A percentile compares a stretch with the other conserved stretches of the same genome.
These are phyloP conservation scores for Gossypium sturtianum DNA, from an alignment of 345 rosid genomes.

Conservation along the genomic window DNA sequence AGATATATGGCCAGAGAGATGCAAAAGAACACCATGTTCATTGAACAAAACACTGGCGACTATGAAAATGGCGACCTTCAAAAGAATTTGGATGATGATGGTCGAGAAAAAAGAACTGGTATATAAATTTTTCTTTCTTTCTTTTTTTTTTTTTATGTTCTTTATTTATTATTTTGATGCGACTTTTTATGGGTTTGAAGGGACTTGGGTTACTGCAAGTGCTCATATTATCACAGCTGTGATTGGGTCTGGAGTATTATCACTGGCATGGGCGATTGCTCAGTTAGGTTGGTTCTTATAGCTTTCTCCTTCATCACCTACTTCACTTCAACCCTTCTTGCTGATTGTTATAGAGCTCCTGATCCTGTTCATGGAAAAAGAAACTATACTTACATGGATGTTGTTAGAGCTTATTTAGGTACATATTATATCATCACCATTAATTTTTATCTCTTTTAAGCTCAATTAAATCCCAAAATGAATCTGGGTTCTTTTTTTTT, in stretches of 20 bases:
- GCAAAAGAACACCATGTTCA: conserved; percentile 29
- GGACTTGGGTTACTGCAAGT: conserved; percentile 76
- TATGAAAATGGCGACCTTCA: conserved; percentile 20
- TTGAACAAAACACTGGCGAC: conserved; percentile 33
- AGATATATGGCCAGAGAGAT: conserved; percentile 28
- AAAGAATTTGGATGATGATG: conserved; percentile 69
- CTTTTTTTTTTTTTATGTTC: neutral
- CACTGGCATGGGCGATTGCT: conserved; percentile 87
- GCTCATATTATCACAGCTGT: conserved; percentile 92
- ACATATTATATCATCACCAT: neutral
- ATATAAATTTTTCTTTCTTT: neutral
- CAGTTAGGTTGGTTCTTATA: conserved; percentile 78
- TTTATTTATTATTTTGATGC: neutral
- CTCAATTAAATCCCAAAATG: too few species aligned
- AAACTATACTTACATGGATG: conserved; percentile 91
- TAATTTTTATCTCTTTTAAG: too few species aligned
- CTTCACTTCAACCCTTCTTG: conserved; percentile 73
- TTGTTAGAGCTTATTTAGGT: conserved; percentile 70
- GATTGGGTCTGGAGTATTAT: conserved; percentile 84
- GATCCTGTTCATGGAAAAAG: conserved; percentile 65
- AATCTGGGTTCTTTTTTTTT: too few species aligned
- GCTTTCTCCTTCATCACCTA: conserved; percentile 71
- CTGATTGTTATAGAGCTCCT: conserved; percentile 69
- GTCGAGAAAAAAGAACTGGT: conserved; percentile 71
- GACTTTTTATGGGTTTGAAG: conserved; percentile 23